phyloP scores from a whole-genome alignment of 2,329 filamentous ascomycete genomes.

The Chalara sp. region DNA sequence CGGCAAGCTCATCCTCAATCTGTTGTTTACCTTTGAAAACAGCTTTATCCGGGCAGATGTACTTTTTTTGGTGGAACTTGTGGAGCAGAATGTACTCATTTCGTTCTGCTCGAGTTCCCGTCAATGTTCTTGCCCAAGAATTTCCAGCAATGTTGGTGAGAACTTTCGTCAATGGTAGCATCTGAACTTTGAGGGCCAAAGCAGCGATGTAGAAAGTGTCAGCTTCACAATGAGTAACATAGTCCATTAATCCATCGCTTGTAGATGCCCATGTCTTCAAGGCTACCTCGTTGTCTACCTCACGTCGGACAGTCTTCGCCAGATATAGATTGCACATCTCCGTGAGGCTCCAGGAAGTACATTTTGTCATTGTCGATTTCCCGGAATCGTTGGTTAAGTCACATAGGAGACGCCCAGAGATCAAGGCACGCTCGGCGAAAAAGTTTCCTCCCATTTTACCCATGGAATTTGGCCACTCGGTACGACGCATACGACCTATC shows the following conservation, averaged over 20 bases:
- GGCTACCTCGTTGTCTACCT: constrained; percentile 82
- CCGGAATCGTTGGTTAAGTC: constrained; percentile 95
- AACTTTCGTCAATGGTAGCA: constrained; percentile 89
- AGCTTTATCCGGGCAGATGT: constrained; percentile 95
- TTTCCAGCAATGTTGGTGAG: constrained; percentile 95
- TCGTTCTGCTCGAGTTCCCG: constrained; percentile 90
- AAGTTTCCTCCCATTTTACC: constrained; percentile 83
- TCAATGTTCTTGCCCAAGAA: constrained; percentile 94
- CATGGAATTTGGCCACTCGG: constrained; percentile 81
- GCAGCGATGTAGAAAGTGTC: constrained; percentile 96
- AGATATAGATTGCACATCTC: constrained; percentile 96
- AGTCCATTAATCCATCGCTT: constrained; percentile 84
- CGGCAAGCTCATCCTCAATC: constrained; percentile 61
- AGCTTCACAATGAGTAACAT: constrained; percentile 86
- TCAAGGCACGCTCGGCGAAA: constrained; percentile 85
- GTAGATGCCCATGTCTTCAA: constrained; percentile 81
- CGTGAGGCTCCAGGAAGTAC: constrained; percentile 94
- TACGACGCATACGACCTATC: constrained; percentile 77
- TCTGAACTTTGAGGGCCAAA: constrained; percentile 79
- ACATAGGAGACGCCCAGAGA: constrained; percentile 83
- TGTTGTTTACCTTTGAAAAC: constrained; percentile 70
- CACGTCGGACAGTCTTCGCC: constrained; percentile 55
- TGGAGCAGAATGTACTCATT: constrained; percentile 99
- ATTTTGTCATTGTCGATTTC: constrained; percentile 95
- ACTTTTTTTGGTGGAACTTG: constrained; percentile 94